Evolutionary conservation across 2,329 filamentous ascomycete genomes (phyloP), one percentile per base, ranked within the genome.

Genomic region (Onygenales sp.): DNA sequence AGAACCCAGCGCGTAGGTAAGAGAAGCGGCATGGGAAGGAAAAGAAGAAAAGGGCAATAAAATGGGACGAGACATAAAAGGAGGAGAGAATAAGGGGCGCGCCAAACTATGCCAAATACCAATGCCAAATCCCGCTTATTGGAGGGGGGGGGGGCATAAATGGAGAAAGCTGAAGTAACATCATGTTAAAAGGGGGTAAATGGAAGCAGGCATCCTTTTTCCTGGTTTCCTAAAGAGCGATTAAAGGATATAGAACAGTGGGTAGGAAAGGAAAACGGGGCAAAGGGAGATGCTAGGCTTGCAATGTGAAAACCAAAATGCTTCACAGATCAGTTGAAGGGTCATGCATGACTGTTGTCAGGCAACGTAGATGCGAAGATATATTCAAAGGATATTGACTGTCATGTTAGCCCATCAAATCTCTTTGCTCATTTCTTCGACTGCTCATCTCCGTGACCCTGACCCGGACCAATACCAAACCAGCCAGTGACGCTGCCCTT

Each of bases 401-500:
- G 36, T 7, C 36, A 5, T 27, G 3, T 27, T 27, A 27, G 4
- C 21, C 3, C 21, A 27, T 27, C 21, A 27, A 39, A 39, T 39
- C 36, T 21, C 32, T 42, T 51, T n/a, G 42, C 34, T 49, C 34
- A 37, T 51, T 50, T 45, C 40, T 42, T 54, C 39, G 46, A 13
- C 40, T 51, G 34, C 39, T 36, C 42, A 43, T 45, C 51, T 14
- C 44, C 59, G 3, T 27, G 21, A 27, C 21, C 21, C 21, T 27
- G 21, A 5, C 17, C 17, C 17, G 17, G 17, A 27, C 60, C 59
- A 47, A 68, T 63, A 45, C 75, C 75, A 58, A 81, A 76, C 65
- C 76, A 74, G 49, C 82, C 76, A 39, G 79, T 77, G 63, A 93
- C 84, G 32, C 85, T 85, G 54, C 80, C 81, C 80, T 92, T 93